Evolutionary conservation across 208 protist species (phyloP), one percentile per base, ranked within the genome.

Genomic region (Trypanosoma mega): DNA sequence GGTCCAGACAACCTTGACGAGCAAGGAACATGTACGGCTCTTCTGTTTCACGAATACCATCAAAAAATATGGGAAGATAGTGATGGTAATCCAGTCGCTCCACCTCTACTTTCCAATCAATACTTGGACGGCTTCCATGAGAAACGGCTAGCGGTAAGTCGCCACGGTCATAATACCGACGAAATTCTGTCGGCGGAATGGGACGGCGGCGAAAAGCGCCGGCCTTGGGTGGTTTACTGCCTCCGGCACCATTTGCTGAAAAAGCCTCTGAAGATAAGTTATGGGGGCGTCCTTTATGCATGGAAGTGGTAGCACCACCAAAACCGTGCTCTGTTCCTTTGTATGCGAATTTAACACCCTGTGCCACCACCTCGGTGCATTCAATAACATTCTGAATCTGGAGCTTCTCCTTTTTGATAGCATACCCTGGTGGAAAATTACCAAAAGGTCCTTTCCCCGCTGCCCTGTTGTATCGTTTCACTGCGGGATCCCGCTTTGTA

Each of bases 41-140:
- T 65, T 98, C 87, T 27, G 94, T 98, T 69, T 99, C 98, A 34
- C 97, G 85, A 27, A 99, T 92, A 11, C 98, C 98, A 70, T 99
- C 98, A 77, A 99, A 99, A 72, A 99, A 99, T 60, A 99, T 98
- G 45, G 98, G 98, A 27, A 99, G 90, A 76, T 99, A 99, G 80
- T 99, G 98, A 70, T 99, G 97, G 73, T 98, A 99, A 75, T 99
- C 98, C 6, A 99, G 85, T 74, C 98, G 96, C 63, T 99, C 97
- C 30, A 99, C 93, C 49, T 98, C 92, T 59, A 99, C 96, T 76
- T 99, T 99, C 98, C 98, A 99, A 37, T 96, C 82, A 47, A 96
- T 73, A n/a, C 73, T 70, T 7, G 82, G 76, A 11, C 79, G 80
- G 57, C 81, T 88, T 34, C 81, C 82, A 70, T 99, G 98, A 47